Evolutionary conservation across 2,329 filamentous ascomycete genomes (phyloP).

Genomic region (Bisporella sp.): DNA sequence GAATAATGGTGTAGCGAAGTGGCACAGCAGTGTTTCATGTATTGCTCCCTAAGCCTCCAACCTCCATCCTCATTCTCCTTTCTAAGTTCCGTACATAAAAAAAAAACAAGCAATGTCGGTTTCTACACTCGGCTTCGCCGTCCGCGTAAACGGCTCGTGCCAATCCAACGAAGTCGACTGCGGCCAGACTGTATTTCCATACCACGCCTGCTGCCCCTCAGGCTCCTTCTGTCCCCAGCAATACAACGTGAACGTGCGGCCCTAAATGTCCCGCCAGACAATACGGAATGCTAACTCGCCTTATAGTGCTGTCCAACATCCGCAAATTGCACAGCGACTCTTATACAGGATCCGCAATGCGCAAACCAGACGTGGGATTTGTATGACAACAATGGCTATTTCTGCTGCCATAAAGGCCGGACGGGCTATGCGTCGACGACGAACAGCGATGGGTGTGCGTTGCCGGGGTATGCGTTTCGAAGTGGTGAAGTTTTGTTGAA

Average conservation of each 20-base stretch:
- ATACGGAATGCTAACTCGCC: not conserved
- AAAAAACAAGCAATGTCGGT: not conserved
- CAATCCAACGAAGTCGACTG: not conserved
- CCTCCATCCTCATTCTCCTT: not conserved
- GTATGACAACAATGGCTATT: slow-evolving; percentile 18
- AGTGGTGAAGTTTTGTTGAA: not conserved
- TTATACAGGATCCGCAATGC: slow-evolving; percentile 14
- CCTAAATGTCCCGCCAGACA: not conserved
- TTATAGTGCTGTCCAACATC: slow-evolving; percentile 2
- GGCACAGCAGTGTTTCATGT: not conserved
- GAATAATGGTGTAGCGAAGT: no score
- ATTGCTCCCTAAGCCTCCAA: not conserved
- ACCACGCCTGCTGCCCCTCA: slow-evolving; percentile 1
- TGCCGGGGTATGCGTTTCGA: not conserved
- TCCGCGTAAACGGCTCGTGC: slow-evolving; percentile 2
- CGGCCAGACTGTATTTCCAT: not conserved
- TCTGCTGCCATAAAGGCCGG: slow-evolving; percentile 16
- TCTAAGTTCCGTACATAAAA: not conserved
- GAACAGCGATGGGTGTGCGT: slow-evolving; percentile 4
- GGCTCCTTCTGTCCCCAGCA: not conserved
- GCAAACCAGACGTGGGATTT: slow-evolving; percentile 18
- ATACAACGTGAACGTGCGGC: slow-evolving; percentile 1
- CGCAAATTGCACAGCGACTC: not conserved
- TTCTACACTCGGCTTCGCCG: slow-evolving; percentile 1
- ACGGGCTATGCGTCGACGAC: slow-evolving; percentile 1